These are phyloP conservation scores for Seiridium unicorne DNA, from an alignment of 2,329 filamentous ascomycete genomes.

Conservation along the genomic window DNA sequence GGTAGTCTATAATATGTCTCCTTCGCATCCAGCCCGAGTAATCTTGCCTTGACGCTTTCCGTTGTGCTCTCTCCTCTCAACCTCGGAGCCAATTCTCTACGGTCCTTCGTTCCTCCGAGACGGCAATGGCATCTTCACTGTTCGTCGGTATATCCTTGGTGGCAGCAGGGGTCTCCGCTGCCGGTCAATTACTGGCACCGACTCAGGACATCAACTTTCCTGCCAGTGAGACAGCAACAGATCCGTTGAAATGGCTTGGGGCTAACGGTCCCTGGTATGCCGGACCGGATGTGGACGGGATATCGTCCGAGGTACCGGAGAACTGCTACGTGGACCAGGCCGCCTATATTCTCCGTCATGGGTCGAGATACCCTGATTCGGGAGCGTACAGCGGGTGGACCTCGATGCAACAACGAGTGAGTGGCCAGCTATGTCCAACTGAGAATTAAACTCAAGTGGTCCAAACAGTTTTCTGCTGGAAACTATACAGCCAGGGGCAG, in stretches of 20 bases:
- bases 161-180: constrained; percentile 11
- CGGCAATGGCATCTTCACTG: constrained; percentile 16
- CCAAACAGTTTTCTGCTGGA: constrained; percentile 46
- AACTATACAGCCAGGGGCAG: constrained; percentile 51
- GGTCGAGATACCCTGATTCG: constrained; percentile 60
- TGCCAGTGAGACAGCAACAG: constrained; percentile 28
- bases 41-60: no score
- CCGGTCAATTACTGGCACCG: constrained; percentile 22
- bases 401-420: constrained; percentile 40
- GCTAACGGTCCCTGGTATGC: constrained; percentile 53
- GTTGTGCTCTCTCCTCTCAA: not conserved
- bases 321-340: constrained; percentile 60
- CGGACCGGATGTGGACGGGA: constrained; percentile 54
- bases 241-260: constrained; percentile 47
- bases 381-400: constrained; percentile 60
- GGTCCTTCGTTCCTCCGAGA: not conserved
- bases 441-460: not conserved
- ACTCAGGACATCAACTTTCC: constrained; percentile 30
- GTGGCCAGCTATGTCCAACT: constrained; percentile 8
- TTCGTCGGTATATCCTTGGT: constrained; percentile 9
- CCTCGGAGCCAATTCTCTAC: not conserved
- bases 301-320: constrained; percentile 52
- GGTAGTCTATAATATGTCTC: not conserved
- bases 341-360: constrained; percentile 59
- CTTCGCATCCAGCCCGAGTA: not conserved